These are phyloP conservation scores for Heracleum sosnowskyi DNA, from an alignment of 129 eudicot species.

Conservation along the genomic window DNA sequence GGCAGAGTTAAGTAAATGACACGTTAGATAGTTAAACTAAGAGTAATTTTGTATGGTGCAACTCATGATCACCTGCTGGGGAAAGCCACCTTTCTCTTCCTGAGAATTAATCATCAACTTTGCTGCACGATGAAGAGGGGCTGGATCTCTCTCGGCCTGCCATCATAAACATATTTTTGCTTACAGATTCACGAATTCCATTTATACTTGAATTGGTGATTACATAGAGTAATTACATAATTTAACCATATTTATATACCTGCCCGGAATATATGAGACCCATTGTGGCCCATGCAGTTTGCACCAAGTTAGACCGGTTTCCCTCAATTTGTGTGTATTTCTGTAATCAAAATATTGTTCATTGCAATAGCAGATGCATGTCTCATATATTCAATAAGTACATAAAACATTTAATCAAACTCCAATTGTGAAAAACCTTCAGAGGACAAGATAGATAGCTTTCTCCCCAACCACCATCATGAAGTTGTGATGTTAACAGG, in stretches of 20 bases:
- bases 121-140: slow-evolving; percentile 2
- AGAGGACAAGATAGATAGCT: slow-evolving; percentile 5
- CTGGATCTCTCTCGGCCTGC: slow-evolving; percentile 7
- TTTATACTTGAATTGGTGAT: background rate
- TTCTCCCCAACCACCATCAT: slow-evolving; percentile 11
- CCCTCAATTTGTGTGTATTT: background rate
- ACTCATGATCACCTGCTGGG: slow-evolving; percentile 1
- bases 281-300: slow-evolving; percentile 9
- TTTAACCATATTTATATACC: background rate
- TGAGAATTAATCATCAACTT: slow-evolving; percentile 6
- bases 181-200: background rate
- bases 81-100: background rate
- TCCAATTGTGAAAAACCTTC: background rate
- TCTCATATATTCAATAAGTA: background rate
- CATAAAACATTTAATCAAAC: background rate
- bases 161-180: background rate
- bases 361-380: background rate
- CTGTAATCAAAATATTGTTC: background rate
- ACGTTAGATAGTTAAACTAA: too few relatives aligned
- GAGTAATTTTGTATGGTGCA: background rate
- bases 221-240: background rate
- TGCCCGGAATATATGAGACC: background rate
- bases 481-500: background rate
- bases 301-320: background rate
- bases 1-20: too few relatives aligned